phyloP scores from a whole-genome alignment of 1,139 yeast genomes.

The Pichia sp. region DNA sequence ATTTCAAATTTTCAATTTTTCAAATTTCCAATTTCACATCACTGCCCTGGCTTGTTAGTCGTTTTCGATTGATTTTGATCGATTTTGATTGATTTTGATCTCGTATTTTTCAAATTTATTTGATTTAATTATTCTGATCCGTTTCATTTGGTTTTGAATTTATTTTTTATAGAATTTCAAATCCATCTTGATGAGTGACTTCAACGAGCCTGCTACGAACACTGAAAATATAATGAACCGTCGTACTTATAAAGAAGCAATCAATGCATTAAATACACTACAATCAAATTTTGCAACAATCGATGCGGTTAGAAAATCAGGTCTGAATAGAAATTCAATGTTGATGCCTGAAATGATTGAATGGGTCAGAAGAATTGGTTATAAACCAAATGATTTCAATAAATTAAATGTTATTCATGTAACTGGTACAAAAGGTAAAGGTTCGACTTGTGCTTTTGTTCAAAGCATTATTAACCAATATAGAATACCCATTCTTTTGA shows the following conservation, averaged over 20 bases:
- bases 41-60: neutral
- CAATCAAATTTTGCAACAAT: slow-evolving; percentile 90
- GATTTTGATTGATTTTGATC: neutral
- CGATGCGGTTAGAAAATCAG: slow-evolving; percentile 72
- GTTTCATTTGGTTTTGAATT: neutral
- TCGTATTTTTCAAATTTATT: neutral
- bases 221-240: slow-evolving; percentile 19
- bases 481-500: slow-evolving; percentile 17
- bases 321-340: slow-evolving; percentile 51
- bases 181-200: neutral
- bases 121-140: neutral
- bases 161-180: neutral
- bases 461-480: slow-evolving; percentile 74
- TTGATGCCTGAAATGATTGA: slow-evolving; percentile 85
- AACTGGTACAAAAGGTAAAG: slow-evolving; percentile 98
- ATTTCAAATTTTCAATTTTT: neutral
- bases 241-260: slow-evolving; percentile 55
- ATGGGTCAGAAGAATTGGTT: slow-evolving; percentile 85
- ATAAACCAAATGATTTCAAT: slow-evolving; percentile 62
- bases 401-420: slow-evolving; percentile 77
- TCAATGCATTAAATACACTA: slow-evolving; percentile 72
- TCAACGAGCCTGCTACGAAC: neutral
- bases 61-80: neutral
- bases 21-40: neutral
- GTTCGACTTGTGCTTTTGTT: slow-evolving; percentile 94